Evolutionary conservation across 2,329 filamentous ascomycete genomes (phyloP).

Genomic region (Didymellaceae sp.): DNA sequence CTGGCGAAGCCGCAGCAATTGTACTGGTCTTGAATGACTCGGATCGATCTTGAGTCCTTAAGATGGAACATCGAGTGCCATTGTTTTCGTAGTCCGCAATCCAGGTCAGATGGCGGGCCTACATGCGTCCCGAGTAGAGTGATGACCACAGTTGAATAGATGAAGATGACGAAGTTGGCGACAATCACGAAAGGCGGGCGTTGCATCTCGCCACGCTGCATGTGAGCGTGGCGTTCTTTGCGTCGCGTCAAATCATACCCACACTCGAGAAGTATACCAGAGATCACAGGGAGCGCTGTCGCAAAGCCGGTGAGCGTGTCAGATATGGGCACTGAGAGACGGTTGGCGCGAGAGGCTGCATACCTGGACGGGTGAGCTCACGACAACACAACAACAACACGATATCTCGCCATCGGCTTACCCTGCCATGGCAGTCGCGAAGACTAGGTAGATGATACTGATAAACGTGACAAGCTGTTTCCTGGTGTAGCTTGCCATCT

Average conservation of each 20-base stretch:
- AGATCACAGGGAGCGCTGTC: slow-evolving; percentile 51
- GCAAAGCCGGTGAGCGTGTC: slow-evolving; percentile 50
- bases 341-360: slow-evolving; percentile 37
- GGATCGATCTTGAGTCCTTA: slow-evolving; percentile 61
- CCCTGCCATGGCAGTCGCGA: slow-evolving; percentile 50
- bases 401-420: slow-evolving; percentile 22
- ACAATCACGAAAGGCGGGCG: slow-evolving; percentile 48
- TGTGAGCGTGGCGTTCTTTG: slow-evolving; percentile 36
- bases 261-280: slow-evolving; percentile 52
- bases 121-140: slow-evolving; percentile 55
- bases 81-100: slow-evolving; percentile 62
- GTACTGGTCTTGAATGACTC: slow-evolving; percentile 69
- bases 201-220: slow-evolving; percentile 42
- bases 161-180: slow-evolving; percentile 48
- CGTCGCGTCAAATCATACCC: slow-evolving; percentile 45
- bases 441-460: slow-evolving; percentile 51
- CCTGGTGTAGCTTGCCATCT: slow-evolving; percentile 44
- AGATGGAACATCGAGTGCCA: slow-evolving; percentile 63
- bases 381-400: neutral
- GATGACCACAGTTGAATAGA: slow-evolving; percentile 53
- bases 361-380: slow-evolving; percentile 32
- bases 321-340: slow-evolving; percentile 52
- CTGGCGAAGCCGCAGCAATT: slow-evolving; percentile 70
- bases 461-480: slow-evolving; percentile 50
- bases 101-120: slow-evolving; percentile 46